Evolutionary conservation across 306 rosid genomes (phyloP), one percentile per base, ranked within the genome.

Genomic region (Citrullus amarus): DNA sequence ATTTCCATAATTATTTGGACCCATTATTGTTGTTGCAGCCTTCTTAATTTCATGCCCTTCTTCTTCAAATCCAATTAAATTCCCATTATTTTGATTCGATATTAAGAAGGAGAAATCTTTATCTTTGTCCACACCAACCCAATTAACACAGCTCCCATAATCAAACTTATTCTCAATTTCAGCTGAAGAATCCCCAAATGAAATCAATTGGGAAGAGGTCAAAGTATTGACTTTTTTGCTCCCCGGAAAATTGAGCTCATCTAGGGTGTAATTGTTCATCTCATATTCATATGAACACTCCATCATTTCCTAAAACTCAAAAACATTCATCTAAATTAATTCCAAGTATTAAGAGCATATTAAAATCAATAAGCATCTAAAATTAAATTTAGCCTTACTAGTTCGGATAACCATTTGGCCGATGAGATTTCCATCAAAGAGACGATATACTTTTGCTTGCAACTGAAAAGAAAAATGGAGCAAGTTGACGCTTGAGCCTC

Each of bases 201-300:
- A 90, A 75, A 93, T 86, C 3, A 93, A 62, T 39, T 91, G 88
- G 25, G 98, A 85, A 5, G 90, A 68, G 22, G 3, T 17, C 20
- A 34, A 66, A 34, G 0, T 16, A 73, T 83, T 91, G 43, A 73
- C 79, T 83, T 80, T 87, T 38, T 85, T 56, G 15, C 6, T 28
- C 20, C 14, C 22, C 67, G 44, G 76, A 77, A 84, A 86, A 78
- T 62, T 59, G 43, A 86, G 78, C 12, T 78, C 87, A 61, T 74
- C 89, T 13, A 43, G 80, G 53, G n/a, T 74, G 75, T 44, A 84
- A 68, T 48, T 74, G 58, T 30, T 77, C 8, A 41, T 74, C 66
- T 18, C 82, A 69, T 17, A 48, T n/a, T 34, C 13, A 63, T 63
- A 63, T 36, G 44, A n/a, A 63, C 6, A 6, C 39, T 82, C 90